Evolutionary conservation across 2,329 filamentous ascomycete genomes (phyloP).

Genomic region (Onygenales sp.): DNA sequence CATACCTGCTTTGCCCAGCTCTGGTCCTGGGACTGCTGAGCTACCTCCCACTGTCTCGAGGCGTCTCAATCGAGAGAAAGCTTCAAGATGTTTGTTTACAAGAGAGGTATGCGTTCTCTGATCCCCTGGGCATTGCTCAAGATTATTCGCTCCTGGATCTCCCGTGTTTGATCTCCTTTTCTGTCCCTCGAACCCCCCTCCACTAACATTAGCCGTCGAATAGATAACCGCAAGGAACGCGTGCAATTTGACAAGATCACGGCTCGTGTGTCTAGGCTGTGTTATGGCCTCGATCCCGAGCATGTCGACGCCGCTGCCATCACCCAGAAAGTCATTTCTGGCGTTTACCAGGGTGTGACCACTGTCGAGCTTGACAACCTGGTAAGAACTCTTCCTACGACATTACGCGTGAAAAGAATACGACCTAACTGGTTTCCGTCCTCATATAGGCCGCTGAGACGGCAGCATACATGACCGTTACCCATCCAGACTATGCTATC

Average conservation of each 20-base stretch:
- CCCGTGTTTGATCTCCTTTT: conserved; percentile 5
- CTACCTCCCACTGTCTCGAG: background rate
- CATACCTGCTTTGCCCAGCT: background rate
- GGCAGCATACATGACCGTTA: conserved; percentile 99
- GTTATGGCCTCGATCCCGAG: conserved; percentile 90
- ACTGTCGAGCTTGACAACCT: conserved; percentile 94
- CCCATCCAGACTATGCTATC: conserved; percentile 97
- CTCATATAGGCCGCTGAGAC: conserved; percentile 79
- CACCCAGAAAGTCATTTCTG: conserved; percentile 98
- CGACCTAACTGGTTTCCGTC: background rate
- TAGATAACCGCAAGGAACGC: conserved; percentile 98
- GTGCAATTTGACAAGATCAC: conserved; percentile 99
- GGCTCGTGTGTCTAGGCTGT: conserved; percentile 90
- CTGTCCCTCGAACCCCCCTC: conserved; percentile 13
- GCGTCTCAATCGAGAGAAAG: background rate
- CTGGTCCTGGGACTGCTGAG: background rate
- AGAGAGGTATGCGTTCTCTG: conserved; percentile 43
- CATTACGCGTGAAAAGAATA: background rate
- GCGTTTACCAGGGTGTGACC: conserved; percentile 96
- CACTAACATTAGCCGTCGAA: background rate
- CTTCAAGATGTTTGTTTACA: conserved; percentile 52
- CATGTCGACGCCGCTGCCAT: conserved; percentile 97
- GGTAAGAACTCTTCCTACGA: conserved; percentile 47
- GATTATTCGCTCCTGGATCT: background rate
- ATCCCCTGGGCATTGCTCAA: background rate